phyloP scores from a whole-genome alignment of 108 stramenopile species.

The Cafeteria roenbergensis region DNA sequence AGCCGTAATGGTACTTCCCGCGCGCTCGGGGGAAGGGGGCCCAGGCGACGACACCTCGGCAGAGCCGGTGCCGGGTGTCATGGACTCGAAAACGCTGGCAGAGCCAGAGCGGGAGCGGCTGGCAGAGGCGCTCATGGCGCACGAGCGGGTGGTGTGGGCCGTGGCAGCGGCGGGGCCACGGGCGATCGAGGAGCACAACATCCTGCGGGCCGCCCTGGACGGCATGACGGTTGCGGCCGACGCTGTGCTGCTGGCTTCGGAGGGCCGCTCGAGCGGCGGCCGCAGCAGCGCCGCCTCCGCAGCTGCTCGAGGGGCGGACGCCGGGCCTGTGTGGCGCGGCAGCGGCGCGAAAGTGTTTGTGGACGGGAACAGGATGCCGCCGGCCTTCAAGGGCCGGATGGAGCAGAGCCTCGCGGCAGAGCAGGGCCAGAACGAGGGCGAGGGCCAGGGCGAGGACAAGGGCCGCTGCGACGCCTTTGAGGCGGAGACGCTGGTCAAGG shows the following conservation, averaged over 20 bases:
- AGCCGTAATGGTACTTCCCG: conserved; percentile 5
- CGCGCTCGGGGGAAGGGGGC: conserved; percentile 55
- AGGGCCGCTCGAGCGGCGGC: conserved; percentile 4
- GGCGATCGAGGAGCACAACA: conserved; percentile 90
- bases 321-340: conserved; percentile 37
- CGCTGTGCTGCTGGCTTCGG: conserved; percentile 21
- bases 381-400: conserved; percentile 9
- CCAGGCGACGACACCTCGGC: conserved; percentile 50
- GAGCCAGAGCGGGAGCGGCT: conserved; percentile 54
- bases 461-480: not conserved
- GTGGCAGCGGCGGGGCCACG: conserved; percentile 59
- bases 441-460: not conserved
- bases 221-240: conserved; percentile 64
- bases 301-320: conserved; percentile 47
- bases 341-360: conserved; percentile 14
- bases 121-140: conserved; percentile 32
- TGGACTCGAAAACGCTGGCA: conserved; percentile 75
- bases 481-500: conserved; percentile 55
- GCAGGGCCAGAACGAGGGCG: not conserved
- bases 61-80: conserved; percentile 41
- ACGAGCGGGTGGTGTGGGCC: conserved; percentile 58
- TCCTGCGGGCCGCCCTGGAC: conserved; percentile 79
- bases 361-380: conserved; percentile 32
- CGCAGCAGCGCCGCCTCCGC: conserved; percentile 1
- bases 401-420: not conserved